phyloP scores from a whole-genome alignment of 2,329 filamentous ascomycete genomes.

The Colletotrichum camelliae region DNA sequence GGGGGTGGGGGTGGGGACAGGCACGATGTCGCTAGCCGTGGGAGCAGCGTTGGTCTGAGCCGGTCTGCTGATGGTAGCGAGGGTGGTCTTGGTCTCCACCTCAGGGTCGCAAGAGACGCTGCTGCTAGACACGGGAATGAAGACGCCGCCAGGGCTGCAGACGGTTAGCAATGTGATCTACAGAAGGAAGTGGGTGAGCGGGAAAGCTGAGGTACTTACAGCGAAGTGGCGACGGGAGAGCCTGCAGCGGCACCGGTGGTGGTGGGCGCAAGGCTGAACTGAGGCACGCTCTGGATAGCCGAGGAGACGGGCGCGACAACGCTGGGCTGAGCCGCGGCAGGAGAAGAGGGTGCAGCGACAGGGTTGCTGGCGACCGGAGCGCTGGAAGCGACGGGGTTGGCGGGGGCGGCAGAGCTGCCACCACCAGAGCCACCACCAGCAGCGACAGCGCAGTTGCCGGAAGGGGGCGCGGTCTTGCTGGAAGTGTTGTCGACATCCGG shows the following conservation, averaged over 20 bases:
- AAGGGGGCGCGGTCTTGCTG: constrained; percentile 39
- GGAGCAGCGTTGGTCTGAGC: constrained; percentile 7
- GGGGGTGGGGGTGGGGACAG: neutral
- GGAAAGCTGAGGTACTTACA: constrained; percentile 27
- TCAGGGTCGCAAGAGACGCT: constrained; percentile 18
- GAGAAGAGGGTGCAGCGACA: neutral
- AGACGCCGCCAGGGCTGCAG: constrained; percentile 47
- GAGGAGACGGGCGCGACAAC: neutral
- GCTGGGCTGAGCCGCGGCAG: neutral
- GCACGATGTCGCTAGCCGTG: neutral
- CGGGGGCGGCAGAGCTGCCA: neutral
- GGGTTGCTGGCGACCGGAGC: neutral
- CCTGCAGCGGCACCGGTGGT: constrained; percentile 14
- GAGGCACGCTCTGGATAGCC: neutral
- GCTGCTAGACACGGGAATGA: constrained; percentile 38
- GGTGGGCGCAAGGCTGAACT: neutral
- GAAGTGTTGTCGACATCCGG: constrained; percentile 50
- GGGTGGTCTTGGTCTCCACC: constrained; percentile 24
- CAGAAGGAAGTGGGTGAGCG: neutral
- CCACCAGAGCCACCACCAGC: constrained; percentile 29
- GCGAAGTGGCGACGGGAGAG: constrained; percentile 21
- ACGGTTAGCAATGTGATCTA: constrained; percentile 22
- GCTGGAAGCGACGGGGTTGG: constrained; percentile 24
- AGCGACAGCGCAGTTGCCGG: constrained; percentile 40
- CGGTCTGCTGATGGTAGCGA: constrained; percentile 29